Percentiles rank a stretch among this genome's conserved stretches.
These are phyloP conservation scores for Monilinia aucupariae DNA, from an alignment of 2,329 filamentous ascomycete species.

Conservation along the genomic window DNA sequence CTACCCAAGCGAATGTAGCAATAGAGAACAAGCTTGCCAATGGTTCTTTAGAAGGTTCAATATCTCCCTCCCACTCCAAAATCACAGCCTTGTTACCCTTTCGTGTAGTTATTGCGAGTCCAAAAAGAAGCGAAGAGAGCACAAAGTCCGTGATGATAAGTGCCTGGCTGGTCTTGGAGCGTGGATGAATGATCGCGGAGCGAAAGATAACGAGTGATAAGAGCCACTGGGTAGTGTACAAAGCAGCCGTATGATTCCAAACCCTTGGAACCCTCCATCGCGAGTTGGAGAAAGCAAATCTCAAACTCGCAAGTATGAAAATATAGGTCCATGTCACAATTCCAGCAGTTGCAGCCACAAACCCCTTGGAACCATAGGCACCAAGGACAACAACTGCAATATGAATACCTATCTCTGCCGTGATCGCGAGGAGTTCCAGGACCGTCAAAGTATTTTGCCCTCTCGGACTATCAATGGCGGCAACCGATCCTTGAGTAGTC, in stretches of 20 bases:
- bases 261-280: slow-evolving; percentile 65
- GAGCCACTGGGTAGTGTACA: slow-evolving; percentile 81
- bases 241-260: slow-evolving; percentile 86
- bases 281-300: slow-evolving; percentile 61
- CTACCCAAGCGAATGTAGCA: slow-evolving; percentile 85
- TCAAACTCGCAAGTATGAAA: slow-evolving; percentile 63
- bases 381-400: slow-evolving; percentile 56
- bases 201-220: slow-evolving; percentile 73
- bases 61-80: slow-evolving; percentile 80
- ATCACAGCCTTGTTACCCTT: slow-evolving; percentile 88
- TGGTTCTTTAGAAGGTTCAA: slow-evolving; percentile 82
- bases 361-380: slow-evolving; percentile 53
- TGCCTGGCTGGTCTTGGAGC: slow-evolving; percentile 54
- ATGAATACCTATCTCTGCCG: slow-evolving; percentile 66
- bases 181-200: slow-evolving; percentile 74
- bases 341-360: slow-evolving; percentile 57
- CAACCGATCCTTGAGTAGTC: slow-evolving; percentile 56
- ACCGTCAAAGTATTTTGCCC: slow-evolving; percentile 66
- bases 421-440: slow-evolving; percentile 69
- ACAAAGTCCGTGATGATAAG: slow-evolving; percentile 70
- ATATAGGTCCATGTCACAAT: slow-evolving; percentile 78
- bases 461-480: slow-evolving; percentile 70
- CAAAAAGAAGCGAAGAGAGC: slow-evolving; percentile 66
- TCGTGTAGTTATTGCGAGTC: slow-evolving; percentile 73
- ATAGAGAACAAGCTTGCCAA: slow-evolving; percentile 84